Base-by-base conservation (phyloP, 176 grass and related monocot genomes). In the maize (Zea mays) region DNA sequence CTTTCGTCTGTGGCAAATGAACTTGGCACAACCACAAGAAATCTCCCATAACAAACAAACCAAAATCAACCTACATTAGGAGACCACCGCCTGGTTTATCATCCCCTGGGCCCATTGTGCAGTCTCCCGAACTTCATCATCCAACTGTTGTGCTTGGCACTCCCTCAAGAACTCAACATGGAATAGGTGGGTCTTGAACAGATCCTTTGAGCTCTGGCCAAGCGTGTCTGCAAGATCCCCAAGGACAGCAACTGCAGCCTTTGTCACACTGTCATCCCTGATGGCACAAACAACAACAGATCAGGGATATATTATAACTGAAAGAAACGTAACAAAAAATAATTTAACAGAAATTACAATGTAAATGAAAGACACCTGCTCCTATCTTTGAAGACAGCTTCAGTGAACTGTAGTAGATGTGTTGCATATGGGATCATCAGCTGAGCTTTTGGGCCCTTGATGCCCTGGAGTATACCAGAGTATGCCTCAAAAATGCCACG, bases 401-500 rank as follows among this genome's bases (percentile, higher is more conserved):
- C 93, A 2, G 86, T 93, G 83, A 97, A 93, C 52, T 87, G 85
- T 45, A 97, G 67, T 15, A 97, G 86, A 81, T 78, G 84, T 43
- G 44, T 57, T 55, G 88, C 93, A 75, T 89, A 89, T 69, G 90
- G 88, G n/a, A 93, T 54, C 93, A 97, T 86, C 62, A 97, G 67
- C 61, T 85, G 88, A 67, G 93, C 85, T 67, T 93, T 93, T 57
- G 88, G 21, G 38, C 84, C 89, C 81, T 97, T 93, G 51, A 97
- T 89, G 15, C 90, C 93, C 83, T 97, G 93, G 46, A 93, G 84
- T 76, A 97, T 97, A 62, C 93, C 90, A 65, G 93, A 93, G 66
- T 93, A 97, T 8, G 93, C 93, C 86, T 97, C 90, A 61, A 97
- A 89, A 49, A 97, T 97, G 40, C 90, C 93, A 17, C 84, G 78